phyloP scores from a whole-genome alignment of 164 flowering plant species.

The Malania oleifera region DNA sequence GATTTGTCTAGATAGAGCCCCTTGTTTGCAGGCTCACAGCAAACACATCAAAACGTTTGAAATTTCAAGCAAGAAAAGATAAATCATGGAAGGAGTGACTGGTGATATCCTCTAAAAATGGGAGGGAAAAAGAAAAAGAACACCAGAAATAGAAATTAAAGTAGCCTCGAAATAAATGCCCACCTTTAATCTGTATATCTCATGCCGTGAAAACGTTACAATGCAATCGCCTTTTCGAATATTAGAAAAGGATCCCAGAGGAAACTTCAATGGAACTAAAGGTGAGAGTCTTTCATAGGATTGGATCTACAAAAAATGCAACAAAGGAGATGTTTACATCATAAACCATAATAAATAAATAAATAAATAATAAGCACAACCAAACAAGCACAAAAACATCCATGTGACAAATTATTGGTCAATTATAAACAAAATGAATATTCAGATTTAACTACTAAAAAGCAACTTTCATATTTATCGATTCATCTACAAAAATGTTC shows the following conservation, averaged over 20 bases:
- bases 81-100: no score
- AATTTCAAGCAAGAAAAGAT: no score
- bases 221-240: slow-evolving; percentile 82
- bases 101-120: not conserved
- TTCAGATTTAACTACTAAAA: no score
- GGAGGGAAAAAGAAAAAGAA: not conserved
- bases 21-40: no score
- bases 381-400: not conserved
- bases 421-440: no score
- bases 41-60: no score
- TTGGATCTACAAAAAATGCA: slow-evolving; percentile 47
- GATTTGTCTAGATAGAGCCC: no score
- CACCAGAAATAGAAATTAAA: not conserved
- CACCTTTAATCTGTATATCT: slow-evolving; percentile 77
- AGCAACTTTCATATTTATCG: no score
- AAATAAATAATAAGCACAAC: not conserved
- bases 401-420: no score
- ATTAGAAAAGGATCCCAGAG: slow-evolving; percentile 63
- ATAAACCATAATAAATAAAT: not conserved
- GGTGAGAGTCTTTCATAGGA: slow-evolving; percentile 86
- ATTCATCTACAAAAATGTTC: no score
- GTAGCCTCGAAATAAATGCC: slow-evolving; percentile 1
- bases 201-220: slow-evolving; percentile 77
- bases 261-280: slow-evolving; percentile 55
- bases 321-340: not conserved